phyloP scores from a whole-genome alignment of 768 basidiomycete genomes.

The Mycena rebaudengoi region DNA sequence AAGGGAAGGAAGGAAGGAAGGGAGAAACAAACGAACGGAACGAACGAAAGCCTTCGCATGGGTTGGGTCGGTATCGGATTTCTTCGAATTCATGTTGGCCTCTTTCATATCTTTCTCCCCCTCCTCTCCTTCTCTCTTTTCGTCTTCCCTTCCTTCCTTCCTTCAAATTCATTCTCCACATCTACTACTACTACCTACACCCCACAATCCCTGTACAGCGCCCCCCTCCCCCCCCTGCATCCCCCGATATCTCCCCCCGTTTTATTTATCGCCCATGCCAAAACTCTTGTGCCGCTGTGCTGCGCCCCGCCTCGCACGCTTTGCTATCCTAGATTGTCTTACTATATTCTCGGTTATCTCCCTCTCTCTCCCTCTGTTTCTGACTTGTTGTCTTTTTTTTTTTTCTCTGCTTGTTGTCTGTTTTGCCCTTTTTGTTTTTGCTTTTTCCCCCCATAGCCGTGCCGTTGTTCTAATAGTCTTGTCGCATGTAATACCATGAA shows the following conservation, averaged over 20 bases:
- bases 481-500: constrained; percentile 23
- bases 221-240: constrained; percentile 7
- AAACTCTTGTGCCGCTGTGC: constrained; percentile 25
- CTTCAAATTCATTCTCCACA: too few relatives aligned
- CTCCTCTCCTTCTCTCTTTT: too few relatives aligned
- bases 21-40: constrained; percentile 13
- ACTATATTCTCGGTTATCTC: too few relatives aligned
- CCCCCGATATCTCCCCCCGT: not conserved
- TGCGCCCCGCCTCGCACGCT: constrained; percentile 13
- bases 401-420: constrained; percentile 22
- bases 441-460: constrained; percentile 19
- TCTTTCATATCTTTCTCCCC: constrained; percentile 11
- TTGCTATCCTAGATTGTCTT: constrained; percentile 26
- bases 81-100: constrained; percentile 11
- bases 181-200: too few relatives aligned
- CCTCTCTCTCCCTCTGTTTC: too few relatives aligned
- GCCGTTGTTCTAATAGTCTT: constrained; percentile 29
- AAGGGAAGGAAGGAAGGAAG: constrained; percentile 6
- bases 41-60: not conserved
- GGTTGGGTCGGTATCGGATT: constrained; percentile 11
- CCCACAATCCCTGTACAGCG: too few relatives aligned
- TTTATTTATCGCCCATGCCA: constrained; percentile 30
- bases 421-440: constrained; percentile 15
- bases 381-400: too few relatives aligned
- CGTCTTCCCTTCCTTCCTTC: not conserved